Base-by-base conservation (phyloP, 805 yeast genomes). In the Teunomyces stri region DNA sequence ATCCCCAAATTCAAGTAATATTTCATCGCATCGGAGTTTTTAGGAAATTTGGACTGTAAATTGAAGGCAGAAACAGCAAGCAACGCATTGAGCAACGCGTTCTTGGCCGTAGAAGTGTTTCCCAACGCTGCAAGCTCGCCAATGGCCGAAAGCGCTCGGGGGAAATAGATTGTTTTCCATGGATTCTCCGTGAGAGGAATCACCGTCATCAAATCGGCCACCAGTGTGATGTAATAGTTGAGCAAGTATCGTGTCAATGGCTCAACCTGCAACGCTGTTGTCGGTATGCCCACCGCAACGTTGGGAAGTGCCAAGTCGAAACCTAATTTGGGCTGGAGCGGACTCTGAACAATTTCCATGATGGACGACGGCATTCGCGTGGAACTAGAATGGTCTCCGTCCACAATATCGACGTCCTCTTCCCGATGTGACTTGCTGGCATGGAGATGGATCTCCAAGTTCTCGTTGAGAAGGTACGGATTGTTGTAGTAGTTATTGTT, bases 141-240 rank as follows among this genome's bases (percentile, higher is more conserved):
- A 21, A 89, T 72, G 0, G 96, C 96, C 72, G 80, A 74, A 28
- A 87, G 65, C 1, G 96, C 96, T 43, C 94, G 66, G 0, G 96
- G 96, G 50, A 89, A 82, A 64, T 87, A 89, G n/a, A 88, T 81
- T 2, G 85, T 82, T 56, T 85, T 85, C 96, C 96, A 89, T 0
- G 96, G 96, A 60, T 87, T 89, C 51, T 84, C 86, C 0, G 87
- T 80, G 43, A 82, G 72, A 0, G 83, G 80, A 18, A 84, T 79
- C 3, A 84, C 89, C 0, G 89, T 80, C 89, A 85, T 84, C 45
- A 81, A 65, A 60, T 87, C 94, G 0, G 92, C 92, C 1, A 89
- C 94, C 52, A 83, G 81, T 13, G 84, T 80, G 13, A 80, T 75
- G 61, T 88, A 89, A 59, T 89, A 82, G 51, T 83, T 82, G 42